A percentile compares a stretch with the other conserved stretches of the same genome.
These are phyloP conservation scores for Setaria italica DNA, from an alignment of 202 grass and related monocot species.

Conservation along the genomic window DNA sequence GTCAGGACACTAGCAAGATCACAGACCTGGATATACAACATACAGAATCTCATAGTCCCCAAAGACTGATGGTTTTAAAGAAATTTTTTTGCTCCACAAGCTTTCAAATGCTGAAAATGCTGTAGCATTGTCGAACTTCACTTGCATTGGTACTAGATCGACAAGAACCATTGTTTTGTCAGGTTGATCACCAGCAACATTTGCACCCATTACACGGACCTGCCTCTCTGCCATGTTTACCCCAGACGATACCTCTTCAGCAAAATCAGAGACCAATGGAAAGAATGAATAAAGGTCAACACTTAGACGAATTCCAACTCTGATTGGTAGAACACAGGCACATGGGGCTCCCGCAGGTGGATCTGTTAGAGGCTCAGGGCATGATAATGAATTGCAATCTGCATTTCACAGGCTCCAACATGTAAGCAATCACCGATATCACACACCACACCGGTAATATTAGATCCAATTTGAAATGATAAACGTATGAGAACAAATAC, in stretches of 20 bases:
- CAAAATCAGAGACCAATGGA: constrained; percentile 87
- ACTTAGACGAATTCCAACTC: constrained; percentile 83
- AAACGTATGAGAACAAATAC: constrained; percentile 2
- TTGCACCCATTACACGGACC: constrained; percentile 96
- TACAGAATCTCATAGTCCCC: constrained; percentile 86
- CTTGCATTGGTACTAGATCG: constrained; percentile 79
- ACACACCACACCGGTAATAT: constrained; percentile 11
- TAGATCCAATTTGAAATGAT: constrained; percentile 23
- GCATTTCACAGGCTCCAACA: constrained; percentile 37
- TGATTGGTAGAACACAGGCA: constrained; percentile 94
- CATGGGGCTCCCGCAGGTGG: constrained; percentile 79
- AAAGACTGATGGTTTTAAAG: constrained; percentile 71
- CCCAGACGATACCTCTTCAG: constrained; percentile 78
- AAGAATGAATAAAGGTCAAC: constrained; percentile 87
- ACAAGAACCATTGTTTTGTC: constrained; percentile 90
- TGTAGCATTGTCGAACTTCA: constrained; percentile 73
- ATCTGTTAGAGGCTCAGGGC: constrained; percentile 81
- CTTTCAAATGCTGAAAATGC: constrained; percentile 78
- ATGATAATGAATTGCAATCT: constrained; percentile 88
- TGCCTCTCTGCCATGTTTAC: constrained; percentile 77
- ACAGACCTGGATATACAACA: constrained; percentile 95
- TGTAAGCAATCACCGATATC: constrained; percentile 26
- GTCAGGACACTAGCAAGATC: constrained; percentile 27
- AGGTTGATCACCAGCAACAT: constrained; percentile 80
- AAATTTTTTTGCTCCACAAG: constrained; percentile 85